Base-by-base conservation (phyloP, 352 stramenopile genomes). In the Globisporangium cylindrosporum region DNA sequence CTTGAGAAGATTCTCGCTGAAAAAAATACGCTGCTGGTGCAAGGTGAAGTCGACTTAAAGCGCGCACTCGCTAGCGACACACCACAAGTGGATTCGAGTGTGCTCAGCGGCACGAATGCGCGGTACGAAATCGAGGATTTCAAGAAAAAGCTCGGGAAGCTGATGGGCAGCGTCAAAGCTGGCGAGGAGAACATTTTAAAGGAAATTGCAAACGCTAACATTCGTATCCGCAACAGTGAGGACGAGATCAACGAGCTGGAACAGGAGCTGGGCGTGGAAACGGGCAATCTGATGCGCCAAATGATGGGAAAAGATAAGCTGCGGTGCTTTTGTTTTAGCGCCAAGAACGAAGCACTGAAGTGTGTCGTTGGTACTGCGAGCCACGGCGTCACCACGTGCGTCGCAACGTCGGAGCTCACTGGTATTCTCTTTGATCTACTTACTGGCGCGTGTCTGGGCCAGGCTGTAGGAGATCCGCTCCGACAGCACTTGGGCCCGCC, bases 41-140 rank as follows among this genome's bases (percentile, higher is more conserved):
- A 89, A 70, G 84, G 84, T 1, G 82, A 91, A 72, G 61, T 71
- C 4, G 87, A 92, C 59, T 59, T 93, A 5, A 91, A 91, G 70
- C 75, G 82, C 24, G 84, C 84, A 15, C 71, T 90, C 4, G 81
- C 78, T 0, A 91, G 80, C 34, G 84, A 93, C 59, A 88, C 83
- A 0, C 60, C 72, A 3, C 80, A 89, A 59, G 83, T 93, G 4
- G 87, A 94, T 53, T 93, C 87, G 20, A 69, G 54, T 1, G 79
- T 93, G 51, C 80, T 94, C 41, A 89, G 62, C 10, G 83, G 83
- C 4, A 75, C 77, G 1, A 74, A 68, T 22, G 84, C 77, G 5
- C 83, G 84, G 3, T 94, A 91, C 59, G 85, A 92, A 29, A 76
- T 92, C 18, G 83, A 89, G 3, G 77, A 90, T 53, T 94, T 93